Conservation (phyloP, 2,329 filamentous ascomycete genomes). For the Ploettnerulaceae sp. region DNA sequence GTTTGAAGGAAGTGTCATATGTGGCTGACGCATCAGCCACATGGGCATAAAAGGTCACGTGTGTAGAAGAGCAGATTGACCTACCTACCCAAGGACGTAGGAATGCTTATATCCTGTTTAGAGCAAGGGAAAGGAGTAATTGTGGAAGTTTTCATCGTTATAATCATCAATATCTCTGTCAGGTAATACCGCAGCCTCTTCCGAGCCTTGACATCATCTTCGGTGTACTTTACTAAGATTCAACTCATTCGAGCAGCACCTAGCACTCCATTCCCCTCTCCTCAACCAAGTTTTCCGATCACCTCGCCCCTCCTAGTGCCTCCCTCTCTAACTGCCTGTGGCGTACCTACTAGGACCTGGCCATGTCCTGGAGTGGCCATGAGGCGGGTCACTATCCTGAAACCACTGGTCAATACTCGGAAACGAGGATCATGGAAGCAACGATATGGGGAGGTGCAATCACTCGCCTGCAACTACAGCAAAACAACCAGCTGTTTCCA, state of each 20-base stretch:
- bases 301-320: conserved; percentile 8
- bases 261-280: not conserved
- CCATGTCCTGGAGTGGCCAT: conserved; percentile 12
- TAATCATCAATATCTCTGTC: conserved; percentile 1
- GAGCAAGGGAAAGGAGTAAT: too few relatives aligned
- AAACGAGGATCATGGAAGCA: conserved; percentile 7
- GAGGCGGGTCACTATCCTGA: conserved; percentile 2
- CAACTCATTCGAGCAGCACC: conserved; percentile 7
- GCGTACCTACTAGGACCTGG: conserved; percentile 13
- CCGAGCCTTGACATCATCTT: conserved; percentile 8
- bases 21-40: too few relatives aligned
- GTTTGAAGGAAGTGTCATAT: too few relatives aligned
- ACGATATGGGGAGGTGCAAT: conserved; percentile 8
- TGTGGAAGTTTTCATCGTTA: too few relatives aligned
- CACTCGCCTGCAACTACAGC: conserved; percentile 2
- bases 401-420: too few relatives aligned
- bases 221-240: conserved; percentile 6
- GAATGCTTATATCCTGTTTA: too few relatives aligned
- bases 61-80: too few relatives aligned
- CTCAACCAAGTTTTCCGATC: conserved; percentile 9
- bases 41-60: too few relatives aligned
- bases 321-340: conserved; percentile 10
- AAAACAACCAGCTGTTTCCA: too few relatives aligned
- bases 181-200: conserved; percentile 6
- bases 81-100: too few relatives aligned